These are phyloP conservation scores for Cucumis sativus DNA, from an alignment of 306 rosid genomes.

Conservation along the genomic window Cucumber_9930_V3 NC_026658.2:18676001-18676500, in stretches of 20 bases:
- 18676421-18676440: not conserved
- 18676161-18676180: constrained; percentile 73
- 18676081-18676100: not conserved
- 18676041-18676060: not conserved
- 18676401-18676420: constrained; percentile 22
- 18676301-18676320: constrained; percentile 61
- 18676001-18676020: not conserved
- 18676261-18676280: constrained; percentile 77
- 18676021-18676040: not conserved
- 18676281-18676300: constrained; percentile 79
- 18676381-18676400: constrained; percentile 72
- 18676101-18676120: constrained; percentile 50
- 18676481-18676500: not conserved
- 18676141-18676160: constrained; percentile 62
- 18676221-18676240: not conserved
- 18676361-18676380: constrained; percentile 64
- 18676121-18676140: constrained; percentile 54
- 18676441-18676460: not conserved
- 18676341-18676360: constrained; percentile 93
- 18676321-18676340: constrained; percentile 79
- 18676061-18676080: not conserved
- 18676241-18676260: constrained; percentile 46
- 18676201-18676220: not conserved
- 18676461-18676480: not conserved
- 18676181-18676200: not conserved